phyloP scores from a whole-genome alignment of 768 basidiomycete species.

The Tubosaeta sp. region DNA sequence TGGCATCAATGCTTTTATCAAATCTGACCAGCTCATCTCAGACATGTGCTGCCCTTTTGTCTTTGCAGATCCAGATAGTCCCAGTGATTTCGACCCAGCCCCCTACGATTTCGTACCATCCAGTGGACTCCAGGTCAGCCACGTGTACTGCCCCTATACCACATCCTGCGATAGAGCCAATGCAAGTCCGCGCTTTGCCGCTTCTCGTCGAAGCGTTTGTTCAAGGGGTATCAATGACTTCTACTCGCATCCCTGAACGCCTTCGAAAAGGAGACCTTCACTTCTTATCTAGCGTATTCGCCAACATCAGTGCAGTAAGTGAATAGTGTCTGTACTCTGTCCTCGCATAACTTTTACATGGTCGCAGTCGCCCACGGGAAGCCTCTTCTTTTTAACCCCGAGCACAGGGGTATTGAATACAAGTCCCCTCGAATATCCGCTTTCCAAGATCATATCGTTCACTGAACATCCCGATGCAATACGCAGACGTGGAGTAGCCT shows the following conservation, averaged over 20 bases:
- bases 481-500: slow-evolving; percentile 81
- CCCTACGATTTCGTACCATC: slow-evolving; percentile 53
- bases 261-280: slow-evolving; percentile 75
- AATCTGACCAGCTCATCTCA: slow-evolving; percentile 79
- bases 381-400: slow-evolving; percentile 77
- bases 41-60: slow-evolving; percentile 60
- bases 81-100: slow-evolving; percentile 36
- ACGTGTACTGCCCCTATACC: slow-evolving; percentile 73
- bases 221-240: slow-evolving; percentile 58
- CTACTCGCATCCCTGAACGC: slow-evolving; percentile 45
- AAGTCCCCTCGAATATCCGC: slow-evolving; percentile 64
- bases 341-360: neutral
- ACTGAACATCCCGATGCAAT: slow-evolving; percentile 89
- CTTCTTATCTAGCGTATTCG: slow-evolving; percentile 92
- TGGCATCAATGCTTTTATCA: slow-evolving; percentile 96
- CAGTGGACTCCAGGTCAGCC: slow-evolving; percentile 75
- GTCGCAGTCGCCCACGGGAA: slow-evolving; percentile 64
- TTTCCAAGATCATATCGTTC: slow-evolving; percentile 78
- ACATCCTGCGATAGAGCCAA: slow-evolving; percentile 53
- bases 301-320: slow-evolving; percentile 80
- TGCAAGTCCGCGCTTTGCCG: slow-evolving; percentile 63
- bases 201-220: slow-evolving; percentile 89
- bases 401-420: slow-evolving; percentile 45
- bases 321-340: neutral
- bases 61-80: slow-evolving; percentile 63